Evolutionary conservation across 371 early-diverging fungal species (phyloP), one percentile per base, ranked within the genome.

Genomic region (Gilbertella persicaria): DNA sequence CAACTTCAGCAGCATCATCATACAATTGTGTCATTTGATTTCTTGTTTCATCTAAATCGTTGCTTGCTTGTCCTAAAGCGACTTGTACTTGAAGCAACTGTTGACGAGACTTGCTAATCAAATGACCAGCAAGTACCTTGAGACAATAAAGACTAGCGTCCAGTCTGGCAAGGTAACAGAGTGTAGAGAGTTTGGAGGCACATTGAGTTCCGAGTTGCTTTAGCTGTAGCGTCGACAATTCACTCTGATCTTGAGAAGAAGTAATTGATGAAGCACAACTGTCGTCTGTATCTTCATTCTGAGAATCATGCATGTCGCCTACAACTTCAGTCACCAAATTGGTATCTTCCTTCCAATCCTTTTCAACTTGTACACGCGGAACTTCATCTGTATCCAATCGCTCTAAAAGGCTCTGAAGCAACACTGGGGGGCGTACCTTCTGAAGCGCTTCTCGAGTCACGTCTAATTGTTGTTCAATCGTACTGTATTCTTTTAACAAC

Each of bases 61-160:
- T 62, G 20, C 73, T 80, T 0, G 84, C 79, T 45, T 73, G 67
- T 1, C 68, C 69, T 38, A 84, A 42, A 0, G 71, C 52, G 0
- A 76, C 74, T 37, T 79, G 73, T 0, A 69, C 79, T 36, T 78
- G 79, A 46, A 56, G 52, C 53, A 64, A 52, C 21, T 24, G 54
- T 57, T 50, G 77, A 12, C 77, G 73, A 40, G 65, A 76, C 37
- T 67, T 69, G 47, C 51, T 66, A 41, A 60, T 78, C 45, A 60
- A 69, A 62, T 58, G 75, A 62, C 29, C 74, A 13, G 64, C 78
- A 36, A 52, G 60, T 24, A 84, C 79, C 62, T 84, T 80, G 45
- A 84, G 77, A 5, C 79, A 76, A 38, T 82, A 80, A 0, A 84
- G 57, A 24, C 81, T 84, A 9, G 84, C 78, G 60, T 82, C 80